These are phyloP conservation scores for Colletotrichum caudatum DNA, from an alignment of 2,329 filamentous ascomycete genomes.

Conservation along the genomic window DNA sequence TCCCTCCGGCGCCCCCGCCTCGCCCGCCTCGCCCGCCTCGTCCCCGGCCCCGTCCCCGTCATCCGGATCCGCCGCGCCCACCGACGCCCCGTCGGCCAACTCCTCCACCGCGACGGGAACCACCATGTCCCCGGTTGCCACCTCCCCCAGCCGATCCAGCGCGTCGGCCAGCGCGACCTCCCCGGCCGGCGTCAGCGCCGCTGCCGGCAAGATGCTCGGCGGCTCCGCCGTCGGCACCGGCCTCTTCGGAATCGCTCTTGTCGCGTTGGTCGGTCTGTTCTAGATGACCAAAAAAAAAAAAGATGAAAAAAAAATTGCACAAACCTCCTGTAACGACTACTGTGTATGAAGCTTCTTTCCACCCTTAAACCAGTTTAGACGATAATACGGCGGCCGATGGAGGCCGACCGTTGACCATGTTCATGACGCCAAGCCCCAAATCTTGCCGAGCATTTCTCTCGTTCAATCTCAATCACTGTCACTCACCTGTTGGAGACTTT, in stretches of 20 bases:
- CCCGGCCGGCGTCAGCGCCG: slow-evolving; percentile 11
- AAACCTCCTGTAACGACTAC: neutral
- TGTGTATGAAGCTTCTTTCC: neutral
- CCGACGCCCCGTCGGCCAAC: slow-evolving; percentile 19
- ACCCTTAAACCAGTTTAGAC: neutral
- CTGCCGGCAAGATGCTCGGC: neutral
- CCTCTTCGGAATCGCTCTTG: slow-evolving; percentile 24
- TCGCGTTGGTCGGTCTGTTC: slow-evolving; percentile 34
- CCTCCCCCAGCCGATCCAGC: slow-evolving; percentile 31
- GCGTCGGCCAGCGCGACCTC: slow-evolving; percentile 27
- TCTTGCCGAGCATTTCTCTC: neutral
- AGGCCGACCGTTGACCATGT: neutral
- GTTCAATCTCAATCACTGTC: neutral
- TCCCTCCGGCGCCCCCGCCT: neutral
- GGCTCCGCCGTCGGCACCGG: slow-evolving; percentile 26
- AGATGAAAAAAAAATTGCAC: neutral
- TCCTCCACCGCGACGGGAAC: slow-evolving; percentile 18
- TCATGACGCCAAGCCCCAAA: neutral
- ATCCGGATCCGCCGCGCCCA: slow-evolving; percentile 19
- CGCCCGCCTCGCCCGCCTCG: neutral
- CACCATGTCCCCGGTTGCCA: slow-evolving; percentile 10
- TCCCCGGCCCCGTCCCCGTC: slow-evolving; percentile 23
- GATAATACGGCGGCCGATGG: neutral
- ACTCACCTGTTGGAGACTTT: neutral
- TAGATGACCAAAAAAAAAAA: neutral